Base-by-base conservation (phyloP, 306 rosid genomes). In the Prunus armeniaca region DNA sequence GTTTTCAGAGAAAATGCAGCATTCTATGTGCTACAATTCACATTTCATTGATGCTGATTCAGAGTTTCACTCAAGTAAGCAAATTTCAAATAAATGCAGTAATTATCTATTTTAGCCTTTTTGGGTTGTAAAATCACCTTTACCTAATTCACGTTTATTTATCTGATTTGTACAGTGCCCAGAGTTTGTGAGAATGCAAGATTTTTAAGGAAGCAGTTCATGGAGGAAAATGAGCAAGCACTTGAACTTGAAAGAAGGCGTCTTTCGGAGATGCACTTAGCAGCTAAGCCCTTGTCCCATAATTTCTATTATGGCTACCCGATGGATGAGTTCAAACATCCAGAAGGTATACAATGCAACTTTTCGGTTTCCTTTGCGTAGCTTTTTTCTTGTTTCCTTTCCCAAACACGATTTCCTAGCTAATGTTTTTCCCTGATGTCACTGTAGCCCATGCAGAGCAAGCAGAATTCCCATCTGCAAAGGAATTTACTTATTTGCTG, bases 11-110 rank as follows among this genome's bases (percentile, higher is more conserved):
- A 86, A 74, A 68, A 81, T 43, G 51, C 73, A 69, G 49, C 72
- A 63, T 12, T 45, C 83, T 41, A 14, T 72, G 18, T 47, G 68
- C 75, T 75, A 46, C 84, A 38, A 58, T 52, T 78, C 80, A 46
- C 83, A 86, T 38, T 72, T 55, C 52, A n/a, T 76, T 15, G 86
- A 86, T 75, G 80, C 67, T 22, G 90, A 83, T 55, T 58, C 80
- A 14, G 87, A 86, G 49, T 68, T 69, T n/a, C 83, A 79, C 28
- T 73, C 78, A 43, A 51, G 90, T 86, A 74, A 79, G 80, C 50
- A 22, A 65, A 62, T 24, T n/a, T 51, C 19, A 43, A 10, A 71
- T 46, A 43, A 19, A 15, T 55, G 17, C 24, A 27, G 50, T 8
- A 51, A 50, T n/a, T 5, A 38, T 58, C 38, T 67, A 47, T 62